Base-by-base conservation (phyloP, 1,139 yeast species). In the Pneumocystis jirovecii region DNA sequence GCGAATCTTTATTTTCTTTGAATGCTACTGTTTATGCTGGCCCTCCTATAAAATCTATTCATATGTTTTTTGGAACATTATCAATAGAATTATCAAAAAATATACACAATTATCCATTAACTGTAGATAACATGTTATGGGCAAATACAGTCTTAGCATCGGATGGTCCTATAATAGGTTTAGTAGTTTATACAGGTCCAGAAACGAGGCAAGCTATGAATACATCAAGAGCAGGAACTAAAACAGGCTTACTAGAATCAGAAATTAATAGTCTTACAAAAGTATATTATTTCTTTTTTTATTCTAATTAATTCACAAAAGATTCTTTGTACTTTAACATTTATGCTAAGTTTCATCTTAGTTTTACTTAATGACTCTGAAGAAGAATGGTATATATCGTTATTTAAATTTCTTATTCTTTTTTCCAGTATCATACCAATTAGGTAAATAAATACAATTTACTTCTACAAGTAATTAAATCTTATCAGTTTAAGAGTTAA, bases 371-470 rank as follows among this genome's bases (percentile, higher is more conserved):
- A 87, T 68, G 96, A 96, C 0, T 86, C 88, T 71, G 85, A 85
- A 3, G 78, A 78, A 65, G 75, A 78, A 61, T 95, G 98, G 98
- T 91, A 90, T 74, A 80, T 95, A 66, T 95, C 93, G 72, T 83
- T 91, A 17, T 82, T 91, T 86, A 80, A 97, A 70, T 95, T 90
- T 72, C 80, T 95, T 70, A 93, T 95, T 75, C 79, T 95, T 65
- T 95, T 95, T 72, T 89, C 96, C 7, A 86, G 97, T 0, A 95
- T 95, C 73, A 95, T 95, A 65, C 99, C 99, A 0, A 98, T 95
- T 10, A 88, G 69, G 40, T 21, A 60, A 39, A 5, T 42, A 60
- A 21, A 21, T 39, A 21, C 25, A 21, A 31, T 39, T 31, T 60
- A 39, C 29, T 21, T 60, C 12, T 39, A 17, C 15, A 60, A 60